Evolutionary conservation across 176 grass and related monocot species (phyloP).

Genomic region (Coix lacrymajobi): DNA sequence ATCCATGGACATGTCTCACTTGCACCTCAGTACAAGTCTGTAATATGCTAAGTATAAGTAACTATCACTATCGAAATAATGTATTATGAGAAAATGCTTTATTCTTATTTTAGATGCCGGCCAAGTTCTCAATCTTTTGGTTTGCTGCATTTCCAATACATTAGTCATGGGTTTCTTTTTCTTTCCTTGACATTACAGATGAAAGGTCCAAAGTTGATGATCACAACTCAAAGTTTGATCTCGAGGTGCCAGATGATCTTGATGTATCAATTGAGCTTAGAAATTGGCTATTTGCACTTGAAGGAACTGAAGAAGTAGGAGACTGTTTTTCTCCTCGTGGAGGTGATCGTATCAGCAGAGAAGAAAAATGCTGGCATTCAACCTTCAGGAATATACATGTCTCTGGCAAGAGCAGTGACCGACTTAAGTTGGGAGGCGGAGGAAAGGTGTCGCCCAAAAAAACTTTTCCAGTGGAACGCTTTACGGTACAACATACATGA

Average conservation of each 20-base stretch:
- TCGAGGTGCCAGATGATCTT: constrained; percentile 92
- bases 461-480: constrained; percentile 70
- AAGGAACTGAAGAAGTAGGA: constrained; percentile 71
- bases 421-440: constrained; percentile 32
- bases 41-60: constrained; percentile 14
- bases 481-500: constrained; percentile 50
- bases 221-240: constrained; percentile 55
- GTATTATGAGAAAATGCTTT: background rate
- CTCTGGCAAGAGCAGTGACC: constrained; percentile 69
- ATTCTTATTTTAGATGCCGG: constrained; percentile 21
- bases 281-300: constrained; percentile 97
- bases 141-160: constrained; percentile 25
- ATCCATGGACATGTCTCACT: background rate
- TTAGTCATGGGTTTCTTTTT: constrained; percentile 3
- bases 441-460: constrained; percentile 31
- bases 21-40: constrained; percentile 1
- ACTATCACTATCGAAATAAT: constrained; percentile 13
- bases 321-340: constrained; percentile 40
- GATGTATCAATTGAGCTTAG: constrained; percentile 80
- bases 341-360: constrained; percentile 60
- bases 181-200: constrained; percentile 32
- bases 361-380: constrained; percentile 99
- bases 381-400: constrained; percentile 82
- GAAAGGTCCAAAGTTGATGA: constrained; percentile 43
- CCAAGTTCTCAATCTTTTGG: background rate